Conservation (phyloP, 2,329 filamentous ascomycete genomes). For the Botrytis tulipae region DNA sequence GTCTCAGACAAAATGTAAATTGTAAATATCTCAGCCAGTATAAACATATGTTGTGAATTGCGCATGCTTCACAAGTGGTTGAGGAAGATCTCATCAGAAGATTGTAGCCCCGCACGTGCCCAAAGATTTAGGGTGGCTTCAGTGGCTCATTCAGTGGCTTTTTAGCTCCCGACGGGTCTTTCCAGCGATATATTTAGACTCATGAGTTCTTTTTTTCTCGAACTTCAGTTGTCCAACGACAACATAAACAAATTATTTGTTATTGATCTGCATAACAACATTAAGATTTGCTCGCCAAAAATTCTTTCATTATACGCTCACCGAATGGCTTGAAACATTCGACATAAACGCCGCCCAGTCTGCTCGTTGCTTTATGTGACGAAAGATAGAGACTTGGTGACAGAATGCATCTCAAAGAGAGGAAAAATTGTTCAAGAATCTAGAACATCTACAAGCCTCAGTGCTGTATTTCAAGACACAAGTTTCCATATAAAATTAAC, state of each 20-base stretch:
- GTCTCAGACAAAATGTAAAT: not conserved
- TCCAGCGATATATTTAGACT: slow-evolving; percentile 1
- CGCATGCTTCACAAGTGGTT: not conserved
- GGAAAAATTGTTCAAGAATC: not conserved
- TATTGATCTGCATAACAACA: not conserved
- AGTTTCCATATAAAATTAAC: too few species aligned
- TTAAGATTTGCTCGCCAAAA: not conserved
- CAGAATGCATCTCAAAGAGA: not conserved
- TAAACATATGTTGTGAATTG: not conserved
- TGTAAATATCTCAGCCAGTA: not conserved
- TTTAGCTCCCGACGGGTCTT: not conserved
- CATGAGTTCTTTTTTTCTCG: not conserved
- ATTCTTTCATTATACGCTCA: not conserved
- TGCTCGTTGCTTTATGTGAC: not conserved
- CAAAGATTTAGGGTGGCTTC: not conserved
- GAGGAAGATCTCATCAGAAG: not conserved
- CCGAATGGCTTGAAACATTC: not conserved
- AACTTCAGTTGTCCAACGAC: not conserved
- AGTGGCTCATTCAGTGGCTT: slow-evolving; percentile 2
- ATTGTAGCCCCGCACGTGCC: slow-evolving; percentile 8
- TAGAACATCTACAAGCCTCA: slow-evolving; percentile 5
- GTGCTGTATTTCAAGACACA: not conserved
- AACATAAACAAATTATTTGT: not conserved
- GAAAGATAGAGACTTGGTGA: not conserved
- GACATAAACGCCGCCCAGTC: not conserved